A percentile compares a stretch with the other conserved stretches of the same genome.
Evolutionary conservation across 1,284 basidiomycete species (phyloP).

Genomic region (Neonothopanus nambi): DNA sequence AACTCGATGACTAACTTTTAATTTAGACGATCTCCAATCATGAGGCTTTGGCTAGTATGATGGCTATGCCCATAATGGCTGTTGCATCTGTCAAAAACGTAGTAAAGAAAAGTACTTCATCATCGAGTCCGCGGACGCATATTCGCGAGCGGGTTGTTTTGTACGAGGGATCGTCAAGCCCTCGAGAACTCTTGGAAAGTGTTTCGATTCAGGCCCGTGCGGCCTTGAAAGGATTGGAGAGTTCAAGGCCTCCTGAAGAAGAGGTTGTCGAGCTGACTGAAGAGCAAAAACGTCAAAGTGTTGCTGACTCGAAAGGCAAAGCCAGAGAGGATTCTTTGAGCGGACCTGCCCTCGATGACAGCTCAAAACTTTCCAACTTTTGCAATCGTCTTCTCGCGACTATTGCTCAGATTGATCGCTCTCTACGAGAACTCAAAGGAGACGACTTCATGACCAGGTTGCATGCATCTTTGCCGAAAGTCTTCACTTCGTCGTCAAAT

Average conservation of each 20-base stretch:
- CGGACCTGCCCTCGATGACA: conserved; percentile 58
- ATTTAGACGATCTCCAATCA: conserved; percentile 83
- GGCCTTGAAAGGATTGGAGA: conserved; percentile 81
- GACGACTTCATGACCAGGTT: conserved; percentile 78
- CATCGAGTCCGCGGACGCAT: conserved; percentile 41
- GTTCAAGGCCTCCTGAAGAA: conserved; percentile 50
- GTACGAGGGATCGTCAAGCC: conserved; percentile 87
- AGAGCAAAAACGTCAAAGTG: conserved; percentile 79
- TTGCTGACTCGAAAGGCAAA: conserved; percentile 58
- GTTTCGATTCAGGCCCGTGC: conserved; percentile 88
- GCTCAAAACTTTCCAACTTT: conserved; percentile 62
- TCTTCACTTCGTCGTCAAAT: conserved; percentile 48
- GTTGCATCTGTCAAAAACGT: conserved; percentile 66
- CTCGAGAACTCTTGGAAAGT: conserved; percentile 85
- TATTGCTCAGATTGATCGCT: conserved; percentile 79
- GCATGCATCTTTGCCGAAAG: conserved; percentile 72
- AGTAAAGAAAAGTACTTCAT: conserved; percentile 40
- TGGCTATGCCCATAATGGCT: conserved; percentile 95
- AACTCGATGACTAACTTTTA: neutral
- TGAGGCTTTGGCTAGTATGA: conserved; percentile 88
- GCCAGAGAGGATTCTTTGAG: conserved; percentile 49
- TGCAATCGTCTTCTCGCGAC: conserved; percentile 82
- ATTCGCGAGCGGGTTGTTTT: conserved; percentile 76
- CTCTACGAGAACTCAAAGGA: conserved; percentile 84
- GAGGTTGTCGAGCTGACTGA: conserved; percentile 72